Evolutionary conservation across 116 monocot genomes (phyloP), one percentile per base, ranked within the genome.

Genomic region (Cymodocea nodosa): DNA sequence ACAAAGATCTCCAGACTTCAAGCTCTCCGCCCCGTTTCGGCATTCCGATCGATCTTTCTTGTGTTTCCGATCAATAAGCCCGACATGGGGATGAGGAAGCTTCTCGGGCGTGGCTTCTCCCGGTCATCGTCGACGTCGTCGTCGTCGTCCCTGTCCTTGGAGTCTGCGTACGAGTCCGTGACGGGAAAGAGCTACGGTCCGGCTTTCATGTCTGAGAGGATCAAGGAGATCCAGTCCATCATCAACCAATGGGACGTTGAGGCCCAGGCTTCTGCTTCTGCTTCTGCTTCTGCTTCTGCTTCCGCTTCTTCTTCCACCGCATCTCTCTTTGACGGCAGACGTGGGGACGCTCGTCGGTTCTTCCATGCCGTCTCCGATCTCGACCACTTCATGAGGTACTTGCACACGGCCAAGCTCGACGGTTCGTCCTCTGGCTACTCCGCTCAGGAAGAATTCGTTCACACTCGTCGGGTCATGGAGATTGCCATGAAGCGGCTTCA

Each of bases 401-500:
- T 61, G 68, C 20, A 66, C 7, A 44, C 11, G 11, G 7, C 44
- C 44, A 44, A 30, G 30, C 30, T 10, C 44, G 44, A 10, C 44
- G 0, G 11, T 12, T 44, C 44, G 11, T 15, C 30, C 22, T 11
- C 50, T 9, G 9, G 11, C 15, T 4, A 36, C 62, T 37, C 20
- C n/a, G 17, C 12, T 8, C 44, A 35, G 19, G 44, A n/a, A 17
- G 58, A 59, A 22, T 65, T 83, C 56, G 53, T 70, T 35, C 65
- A 50, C 37, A 67, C 74, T 8, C 74, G 71, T 15, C 44, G 12
- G 35, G 56, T 77, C 9, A 73, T 81, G 66, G 49, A 69, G 40
- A 13, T 57, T 19, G 76, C 79, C 58, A 79, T 79, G 77, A 62
- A 48, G 20, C 53, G 69, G n/a, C 76, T 83, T 40, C 63, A 77